phyloP scores from a whole-genome alignment of 2,329 filamentous ascomycete genomes.

The Teratosphaeriaceae sp. region DNA sequence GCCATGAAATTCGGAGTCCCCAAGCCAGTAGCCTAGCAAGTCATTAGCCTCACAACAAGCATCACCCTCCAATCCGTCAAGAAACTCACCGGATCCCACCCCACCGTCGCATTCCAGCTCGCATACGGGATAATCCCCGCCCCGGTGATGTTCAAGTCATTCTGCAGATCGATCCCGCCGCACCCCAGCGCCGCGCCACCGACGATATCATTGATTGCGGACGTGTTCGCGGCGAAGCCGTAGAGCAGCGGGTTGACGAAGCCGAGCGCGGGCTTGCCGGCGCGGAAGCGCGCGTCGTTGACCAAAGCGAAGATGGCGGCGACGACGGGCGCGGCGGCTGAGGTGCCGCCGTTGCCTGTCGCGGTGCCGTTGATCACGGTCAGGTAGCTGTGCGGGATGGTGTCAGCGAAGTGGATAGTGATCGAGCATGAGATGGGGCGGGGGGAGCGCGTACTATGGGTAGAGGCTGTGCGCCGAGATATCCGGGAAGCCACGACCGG shows the following conservation, averaged over 20 bases:
- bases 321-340: conserved; percentile 51
- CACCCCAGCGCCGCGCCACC: conserved; percentile 24
- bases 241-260: conserved; percentile 58
- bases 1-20: conserved; percentile 7
- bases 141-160: conserved; percentile 6
- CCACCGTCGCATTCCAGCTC: conserved; percentile 16
- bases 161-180: conserved; percentile 13
- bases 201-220: conserved; percentile 43
- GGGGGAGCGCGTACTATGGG: conserved; percentile 7
- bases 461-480: conserved; percentile 41
- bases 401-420: neutral
- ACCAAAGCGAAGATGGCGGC: conserved; percentile 54
- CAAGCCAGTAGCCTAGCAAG: neutral
- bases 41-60: no score
- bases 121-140: conserved; percentile 17
- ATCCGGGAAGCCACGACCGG: conserved; percentile 39
- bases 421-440: neutral
- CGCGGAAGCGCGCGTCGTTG: conserved; percentile 53
- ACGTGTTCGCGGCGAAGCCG: conserved; percentile 27
- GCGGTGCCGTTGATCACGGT: conserved; percentile 35
- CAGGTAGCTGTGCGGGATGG: conserved; percentile 3
- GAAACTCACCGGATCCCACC: conserved; percentile 19
- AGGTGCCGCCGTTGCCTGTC: conserved; percentile 36
- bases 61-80: no score
- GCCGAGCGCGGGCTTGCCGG: conserved; percentile 39